phyloP scores from a whole-genome alignment of 2,329 filamentous ascomycete genomes.

The Dothistroma pini region DNA sequence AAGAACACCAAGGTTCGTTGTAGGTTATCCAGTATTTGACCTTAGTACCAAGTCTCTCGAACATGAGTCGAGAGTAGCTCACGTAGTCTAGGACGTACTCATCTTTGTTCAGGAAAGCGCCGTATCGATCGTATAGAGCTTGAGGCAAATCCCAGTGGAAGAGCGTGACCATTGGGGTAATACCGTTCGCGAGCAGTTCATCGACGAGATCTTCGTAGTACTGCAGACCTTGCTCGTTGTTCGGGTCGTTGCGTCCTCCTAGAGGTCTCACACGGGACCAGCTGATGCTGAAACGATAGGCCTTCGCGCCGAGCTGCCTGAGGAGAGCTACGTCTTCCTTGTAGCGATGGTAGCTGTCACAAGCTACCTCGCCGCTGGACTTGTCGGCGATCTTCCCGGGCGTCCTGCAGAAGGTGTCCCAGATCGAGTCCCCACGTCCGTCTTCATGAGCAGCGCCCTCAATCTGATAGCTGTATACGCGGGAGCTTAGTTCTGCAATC shows the following conservation, averaged over 20 bases:
- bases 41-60: constrained; percentile 66
- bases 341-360: constrained; percentile 81
- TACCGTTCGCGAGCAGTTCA: constrained; percentile 70
- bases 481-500: background rate
- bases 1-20: constrained; percentile 76
- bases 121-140: constrained; percentile 73
- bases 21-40: constrained; percentile 68
- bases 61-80: constrained; percentile 72
- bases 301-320: constrained; percentile 67
- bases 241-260: constrained; percentile 75
- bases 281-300: constrained; percentile 81
- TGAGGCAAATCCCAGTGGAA: constrained; percentile 88
- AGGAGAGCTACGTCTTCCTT: constrained; percentile 73
- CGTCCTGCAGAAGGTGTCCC: constrained; percentile 82
- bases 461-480: constrained; percentile 69
- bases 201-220: constrained; percentile 78
- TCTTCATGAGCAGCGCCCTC: constrained; percentile 73
- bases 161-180: constrained; percentile 76
- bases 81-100: constrained; percentile 82
- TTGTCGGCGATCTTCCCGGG: constrained; percentile 80
- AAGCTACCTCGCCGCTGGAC: constrained; percentile 70
- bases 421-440: constrained; percentile 77
- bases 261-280: constrained; percentile 81
- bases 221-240: constrained; percentile 73
- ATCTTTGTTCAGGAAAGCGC: constrained; percentile 72